Evolutionary conservation across 169 alveolate genomes (phyloP).

Genomic region (Plasmodium cynomolgi): DNA sequence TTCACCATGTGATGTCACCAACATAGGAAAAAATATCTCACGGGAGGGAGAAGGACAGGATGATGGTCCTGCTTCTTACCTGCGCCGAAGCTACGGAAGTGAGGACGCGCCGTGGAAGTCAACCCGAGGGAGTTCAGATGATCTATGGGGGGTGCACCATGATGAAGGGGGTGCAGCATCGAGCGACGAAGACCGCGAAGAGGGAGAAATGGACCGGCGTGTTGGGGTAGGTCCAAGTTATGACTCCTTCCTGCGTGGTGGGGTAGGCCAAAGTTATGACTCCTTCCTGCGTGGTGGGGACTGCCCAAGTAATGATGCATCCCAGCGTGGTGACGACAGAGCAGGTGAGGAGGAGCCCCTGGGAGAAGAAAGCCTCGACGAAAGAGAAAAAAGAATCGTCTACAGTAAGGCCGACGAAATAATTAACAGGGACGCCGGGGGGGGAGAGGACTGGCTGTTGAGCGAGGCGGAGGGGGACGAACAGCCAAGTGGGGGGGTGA

Average conservation of each 20-base stretch:
- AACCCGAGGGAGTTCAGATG: background rate
- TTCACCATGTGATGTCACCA: background rate
- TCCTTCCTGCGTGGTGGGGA: background rate
- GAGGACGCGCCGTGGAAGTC: background rate
- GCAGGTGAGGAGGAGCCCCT: background rate
- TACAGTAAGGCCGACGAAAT: conserved; percentile 52
- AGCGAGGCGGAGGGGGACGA: conserved; percentile 14
- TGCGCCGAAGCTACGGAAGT: background rate
- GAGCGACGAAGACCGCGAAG: background rate
- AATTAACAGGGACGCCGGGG: background rate
- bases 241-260: too few relatives aligned
- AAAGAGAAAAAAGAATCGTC: background rate
- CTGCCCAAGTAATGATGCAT: too few relatives aligned
- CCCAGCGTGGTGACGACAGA: background rate
- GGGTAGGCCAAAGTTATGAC: too few relatives aligned
- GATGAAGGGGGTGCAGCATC: background rate
- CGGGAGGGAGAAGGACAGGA: background rate
- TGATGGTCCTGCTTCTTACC: background rate
- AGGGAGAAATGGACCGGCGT: background rate
- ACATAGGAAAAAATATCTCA: background rate
- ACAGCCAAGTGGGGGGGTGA: background rate
- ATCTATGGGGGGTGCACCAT: background rate
- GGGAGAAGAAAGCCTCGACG: background rate
- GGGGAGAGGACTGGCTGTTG: conserved; percentile 33
- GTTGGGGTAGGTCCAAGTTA: background rate